phyloP scores from a whole-genome alignment of 2,329 filamentous ascomycete genomes.

The Rosellinia necatrix region DNA sequence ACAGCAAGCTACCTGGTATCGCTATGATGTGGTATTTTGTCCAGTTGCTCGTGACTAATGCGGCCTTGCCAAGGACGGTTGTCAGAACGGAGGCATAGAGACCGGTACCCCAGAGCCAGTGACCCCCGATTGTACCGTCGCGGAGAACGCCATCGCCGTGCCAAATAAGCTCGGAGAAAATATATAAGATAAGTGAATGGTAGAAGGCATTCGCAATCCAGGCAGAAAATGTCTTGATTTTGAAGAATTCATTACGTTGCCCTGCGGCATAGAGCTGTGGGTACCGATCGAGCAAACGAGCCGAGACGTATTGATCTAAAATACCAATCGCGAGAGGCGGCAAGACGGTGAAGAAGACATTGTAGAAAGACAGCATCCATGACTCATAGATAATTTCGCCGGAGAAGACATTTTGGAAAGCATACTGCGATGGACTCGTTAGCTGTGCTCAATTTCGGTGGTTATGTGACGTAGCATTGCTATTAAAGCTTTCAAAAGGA shows the following conservation, averaged over 20 bases:
- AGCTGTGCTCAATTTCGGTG: slow-evolving; percentile 5
- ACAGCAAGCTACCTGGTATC: slow-evolving; percentile 87
- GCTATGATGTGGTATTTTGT: slow-evolving; percentile 97
- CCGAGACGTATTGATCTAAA: slow-evolving; percentile 96
- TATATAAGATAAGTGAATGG: slow-evolving; percentile 92
- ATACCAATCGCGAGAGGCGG: slow-evolving; percentile 95
- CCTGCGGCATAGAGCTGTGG: slow-evolving; percentile 94
- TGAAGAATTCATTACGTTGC: slow-evolving; percentile 93
- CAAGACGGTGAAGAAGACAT: slow-evolving; percentile 95
- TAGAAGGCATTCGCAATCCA: slow-evolving; percentile 97
- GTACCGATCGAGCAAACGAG: slow-evolving; percentile 89
- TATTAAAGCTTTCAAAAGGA: background rate
- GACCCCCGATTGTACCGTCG: slow-evolving; percentile 82
- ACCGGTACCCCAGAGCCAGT: slow-evolving; percentile 98
- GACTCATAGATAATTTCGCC: slow-evolving; percentile 98
- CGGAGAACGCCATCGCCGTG: slow-evolving; percentile 75
- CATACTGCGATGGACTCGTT: slow-evolving; percentile 68
- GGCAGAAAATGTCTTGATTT: slow-evolving; percentile 84
- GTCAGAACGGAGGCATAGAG: slow-evolving; percentile 92
- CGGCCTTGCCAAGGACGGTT: slow-evolving; percentile 93
- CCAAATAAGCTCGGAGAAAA: slow-evolving; percentile 81
- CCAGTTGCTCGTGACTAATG: slow-evolving; percentile 95
- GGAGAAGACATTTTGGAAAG: slow-evolving; percentile 97
- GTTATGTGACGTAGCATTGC: background rate
- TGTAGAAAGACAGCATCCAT: slow-evolving; percentile 99